A percentile compares a stretch with the other conserved stretches of the same genome.
These are phyloP conservation scores for Termitomyces sp. DNA, from an alignment of 768 basidiomycete genomes.

Conservation along the genomic window DNA sequence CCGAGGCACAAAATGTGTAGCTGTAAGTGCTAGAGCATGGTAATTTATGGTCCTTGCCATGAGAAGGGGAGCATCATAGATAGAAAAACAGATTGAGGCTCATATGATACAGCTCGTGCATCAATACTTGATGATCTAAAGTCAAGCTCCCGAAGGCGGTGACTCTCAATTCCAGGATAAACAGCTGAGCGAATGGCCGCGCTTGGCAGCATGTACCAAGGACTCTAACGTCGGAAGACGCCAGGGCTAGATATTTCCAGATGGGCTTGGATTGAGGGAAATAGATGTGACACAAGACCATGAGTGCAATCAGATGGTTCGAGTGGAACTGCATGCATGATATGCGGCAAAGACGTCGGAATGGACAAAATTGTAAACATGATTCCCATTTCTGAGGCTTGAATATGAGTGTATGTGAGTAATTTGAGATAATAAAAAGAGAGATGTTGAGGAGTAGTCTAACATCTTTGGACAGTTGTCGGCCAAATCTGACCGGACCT, in stretches of 20 bases:
- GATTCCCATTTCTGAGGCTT: background rate
- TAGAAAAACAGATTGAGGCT: background rate
- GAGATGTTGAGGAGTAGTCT: background rate
- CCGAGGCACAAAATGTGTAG: background rate
- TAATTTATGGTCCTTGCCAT: background rate
- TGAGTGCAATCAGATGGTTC: background rate
- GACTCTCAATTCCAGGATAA: background rate
- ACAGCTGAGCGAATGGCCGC: background rate
- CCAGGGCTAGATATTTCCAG: background rate
- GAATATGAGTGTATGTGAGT: too few relatives aligned
- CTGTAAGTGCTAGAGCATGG: background rate
- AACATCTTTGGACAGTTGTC: too few relatives aligned
- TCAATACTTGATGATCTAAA: background rate
- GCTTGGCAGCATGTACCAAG: background rate
- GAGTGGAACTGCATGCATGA: background rate
- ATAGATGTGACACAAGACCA: background rate
- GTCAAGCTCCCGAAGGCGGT: background rate
- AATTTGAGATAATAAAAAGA: background rate
- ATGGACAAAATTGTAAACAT: background rate
- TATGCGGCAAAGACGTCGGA: background rate
- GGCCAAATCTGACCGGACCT: background rate
- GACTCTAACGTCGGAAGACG: background rate
- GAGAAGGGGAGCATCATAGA: background rate
- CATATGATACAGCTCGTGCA: background rate
- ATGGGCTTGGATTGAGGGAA: background rate